These are phyloP conservation scores for Lactifluus echinatus DNA, from an alignment of 768 basidiomycete species.

Conservation along the genomic window DNA sequence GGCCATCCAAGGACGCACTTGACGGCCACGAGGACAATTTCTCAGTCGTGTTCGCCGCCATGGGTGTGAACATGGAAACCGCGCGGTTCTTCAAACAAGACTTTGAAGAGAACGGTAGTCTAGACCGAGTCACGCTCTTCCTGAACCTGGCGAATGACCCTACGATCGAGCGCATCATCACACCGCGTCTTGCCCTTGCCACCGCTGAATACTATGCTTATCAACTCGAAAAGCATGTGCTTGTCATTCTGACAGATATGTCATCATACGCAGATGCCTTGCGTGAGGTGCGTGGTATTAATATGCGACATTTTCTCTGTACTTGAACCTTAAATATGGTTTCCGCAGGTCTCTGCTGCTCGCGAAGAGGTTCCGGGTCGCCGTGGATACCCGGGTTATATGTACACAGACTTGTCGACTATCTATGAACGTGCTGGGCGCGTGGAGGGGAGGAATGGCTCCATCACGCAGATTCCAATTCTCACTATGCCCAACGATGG, in stretches of 20 bases:
- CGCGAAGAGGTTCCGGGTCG: slow-evolving; percentile 99
- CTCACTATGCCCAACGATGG: slow-evolving; percentile 99
- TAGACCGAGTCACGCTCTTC: slow-evolving; percentile 97
- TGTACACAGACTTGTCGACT: slow-evolving; percentile 99
- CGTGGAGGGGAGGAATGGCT: slow-evolving; percentile 94
- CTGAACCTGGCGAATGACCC: slow-evolving; percentile 98
- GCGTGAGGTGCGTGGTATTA: slow-evolving; percentile 61
- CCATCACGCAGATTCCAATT: slow-evolving; percentile 99
- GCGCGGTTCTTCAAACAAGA: slow-evolving; percentile 99
- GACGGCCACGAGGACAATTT: slow-evolving; percentile 99
- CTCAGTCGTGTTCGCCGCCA: slow-evolving; percentile 98
- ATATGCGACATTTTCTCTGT: slow-evolving; percentile 13
- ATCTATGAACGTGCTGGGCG: slow-evolving; percentile 99
- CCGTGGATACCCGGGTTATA: slow-evolving; percentile 96
- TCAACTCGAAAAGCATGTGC: slow-evolving; percentile 98
- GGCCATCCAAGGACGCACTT: slow-evolving; percentile 94
- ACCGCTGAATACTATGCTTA: slow-evolving; percentile 99
- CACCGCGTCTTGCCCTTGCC: slow-evolving; percentile 93
- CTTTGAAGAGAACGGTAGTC: slow-evolving; percentile 96
- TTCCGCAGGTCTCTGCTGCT: slow-evolving; percentile 81
- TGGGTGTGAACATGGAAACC: slow-evolving; percentile 99
- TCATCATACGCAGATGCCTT: slow-evolving; percentile 95
- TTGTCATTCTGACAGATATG: slow-evolving; percentile 99
- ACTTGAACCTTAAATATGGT: slow-evolving; percentile 8
- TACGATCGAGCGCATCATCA: slow-evolving; percentile 99